Conservation (phyloP, 2,329 filamentous ascomycete species). For the Xylariomycetidae sp. region DNA sequence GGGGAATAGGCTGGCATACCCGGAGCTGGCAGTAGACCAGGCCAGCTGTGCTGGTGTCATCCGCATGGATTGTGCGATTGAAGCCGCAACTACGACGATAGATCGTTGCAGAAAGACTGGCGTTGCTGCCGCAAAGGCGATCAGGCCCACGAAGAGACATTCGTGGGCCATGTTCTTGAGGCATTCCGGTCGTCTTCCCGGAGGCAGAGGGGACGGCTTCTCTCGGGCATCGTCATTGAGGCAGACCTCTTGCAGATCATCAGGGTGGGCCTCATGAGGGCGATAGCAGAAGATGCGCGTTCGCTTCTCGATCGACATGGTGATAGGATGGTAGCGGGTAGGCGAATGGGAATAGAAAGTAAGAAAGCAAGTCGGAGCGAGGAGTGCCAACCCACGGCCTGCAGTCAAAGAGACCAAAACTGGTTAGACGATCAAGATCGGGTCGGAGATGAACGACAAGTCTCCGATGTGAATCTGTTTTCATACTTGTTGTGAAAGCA, state of each 20-base stretch:
- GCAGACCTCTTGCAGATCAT: conserved; percentile 26
- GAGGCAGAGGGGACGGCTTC: conserved; percentile 10
- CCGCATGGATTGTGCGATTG: conserved; percentile 18
- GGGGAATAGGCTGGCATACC: conserved; percentile 13
- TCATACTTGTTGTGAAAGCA: no score
- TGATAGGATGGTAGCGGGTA: no score
- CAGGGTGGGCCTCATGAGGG: no score
- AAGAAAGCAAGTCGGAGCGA: conserved; percentile 12
- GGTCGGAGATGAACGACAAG: conserved; percentile 1
- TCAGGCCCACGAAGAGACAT: conserved; percentile 22
- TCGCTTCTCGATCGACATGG: conserved; percentile 18
- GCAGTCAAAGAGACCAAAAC: no score
- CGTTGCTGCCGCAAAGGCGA: conserved; percentile 25
- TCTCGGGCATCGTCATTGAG: conserved; percentile 21
- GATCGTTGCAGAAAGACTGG: conserved; percentile 28
- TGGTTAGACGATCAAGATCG: no score
- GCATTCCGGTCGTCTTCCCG: conserved; percentile 22
- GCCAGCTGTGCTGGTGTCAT: conserved; percentile 26
- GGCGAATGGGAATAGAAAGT: no score
- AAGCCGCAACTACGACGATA: conserved; percentile 23
- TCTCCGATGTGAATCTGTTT: no score
- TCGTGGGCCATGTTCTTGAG: conserved; percentile 22
- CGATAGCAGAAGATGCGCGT: no score
- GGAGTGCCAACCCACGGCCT: no score
- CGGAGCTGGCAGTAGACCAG: conserved; percentile 27